A percentile compares a stretch with the other conserved stretches of the same genome.
Conservation (phyloP, 2,329 filamentous ascomycete genomes). For the Knufia fluminis region DNA sequence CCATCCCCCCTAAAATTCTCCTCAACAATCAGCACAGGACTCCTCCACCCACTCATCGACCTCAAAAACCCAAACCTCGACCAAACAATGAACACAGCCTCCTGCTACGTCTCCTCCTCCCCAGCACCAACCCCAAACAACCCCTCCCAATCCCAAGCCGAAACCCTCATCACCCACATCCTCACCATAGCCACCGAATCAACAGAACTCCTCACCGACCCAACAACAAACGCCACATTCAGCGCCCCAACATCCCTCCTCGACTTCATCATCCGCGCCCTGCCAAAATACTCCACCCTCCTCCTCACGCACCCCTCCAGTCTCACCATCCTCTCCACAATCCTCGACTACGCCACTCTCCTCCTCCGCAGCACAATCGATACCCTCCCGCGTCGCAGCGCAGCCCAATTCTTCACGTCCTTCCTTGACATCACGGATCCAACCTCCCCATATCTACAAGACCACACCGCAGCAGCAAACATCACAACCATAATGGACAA, state of each 20-base stretch:
- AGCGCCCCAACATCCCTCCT: constrained; percentile 37
- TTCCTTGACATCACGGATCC: constrained; percentile 27
- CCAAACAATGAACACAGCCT: constrained; percentile 37
- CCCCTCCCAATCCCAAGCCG: constrained; percentile 21
- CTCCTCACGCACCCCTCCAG: constrained; percentile 27
- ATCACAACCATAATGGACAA: constrained; percentile 26
- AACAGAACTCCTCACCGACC: neutral
- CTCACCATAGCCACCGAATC: constrained; percentile 20
- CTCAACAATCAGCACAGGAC: constrained; percentile 32
- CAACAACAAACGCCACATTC: constrained; percentile 24
- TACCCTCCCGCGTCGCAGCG: constrained; percentile 38
- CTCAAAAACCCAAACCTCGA: constrained; percentile 33
- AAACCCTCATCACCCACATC: neutral
- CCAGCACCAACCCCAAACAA: constrained; percentile 28
- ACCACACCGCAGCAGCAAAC: constrained; percentile 12
- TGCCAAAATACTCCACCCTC: constrained; percentile 33
- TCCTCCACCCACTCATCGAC: constrained; percentile 32
- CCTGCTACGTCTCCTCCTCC: constrained; percentile 36
- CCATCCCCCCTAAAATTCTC: constrained; percentile 37
- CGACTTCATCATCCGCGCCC: constrained; percentile 35
- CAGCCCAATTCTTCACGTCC: constrained; percentile 36
- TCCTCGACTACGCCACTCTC: constrained; percentile 27
- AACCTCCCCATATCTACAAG: constrained; percentile 5
- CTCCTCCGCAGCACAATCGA: constrained; percentile 33
- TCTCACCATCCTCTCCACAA: constrained; percentile 22